A percentile compares a stretch with the other conserved stretches of the same genome.
Conservation (phyloP, 2,329 filamentous ascomycete species). For the Scleromitrula shiraiana region DNA sequence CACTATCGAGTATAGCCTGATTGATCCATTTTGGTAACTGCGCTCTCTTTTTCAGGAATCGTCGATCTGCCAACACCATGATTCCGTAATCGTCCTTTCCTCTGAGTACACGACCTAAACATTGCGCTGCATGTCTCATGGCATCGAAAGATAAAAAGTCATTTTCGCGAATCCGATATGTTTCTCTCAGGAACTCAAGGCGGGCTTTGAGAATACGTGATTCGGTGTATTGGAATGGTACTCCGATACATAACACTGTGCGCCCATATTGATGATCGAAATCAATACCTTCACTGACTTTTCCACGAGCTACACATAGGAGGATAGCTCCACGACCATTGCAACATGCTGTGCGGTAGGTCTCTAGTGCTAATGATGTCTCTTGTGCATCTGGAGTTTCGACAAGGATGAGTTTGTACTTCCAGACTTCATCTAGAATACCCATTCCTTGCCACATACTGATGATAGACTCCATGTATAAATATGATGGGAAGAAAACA, state of each 20-base stretch:
- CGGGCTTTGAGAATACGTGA: constrained; percentile 93
- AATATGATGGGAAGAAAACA: constrained; percentile 97
- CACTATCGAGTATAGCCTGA: constrained; percentile 74
- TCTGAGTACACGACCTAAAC: constrained; percentile 83
- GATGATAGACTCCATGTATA: constrained; percentile 99
- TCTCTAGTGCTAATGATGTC: constrained; percentile 89
- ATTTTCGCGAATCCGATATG: constrained; percentile 91
- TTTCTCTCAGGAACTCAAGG: constrained; percentile 92
- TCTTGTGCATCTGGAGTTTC: constrained; percentile 97
- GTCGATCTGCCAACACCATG: constrained; percentile 93
- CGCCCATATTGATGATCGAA: constrained; percentile 98
- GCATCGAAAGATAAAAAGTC: constrained; percentile 98
- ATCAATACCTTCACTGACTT: constrained; percentile 97
- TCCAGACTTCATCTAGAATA: constrained; percentile 96
- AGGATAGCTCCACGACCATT: constrained; percentile 92
- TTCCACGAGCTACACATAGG: constrained; percentile 90
- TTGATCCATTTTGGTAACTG: constrained; percentile 98
- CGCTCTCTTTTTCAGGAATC: constrained; percentile 82
- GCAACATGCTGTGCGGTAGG: constrained; percentile 93
- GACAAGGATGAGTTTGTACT: constrained; percentile 95
- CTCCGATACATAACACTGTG: constrained; percentile 91
- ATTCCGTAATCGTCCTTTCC: constrained; percentile 99
- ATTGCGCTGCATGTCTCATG: constrained; percentile 98
- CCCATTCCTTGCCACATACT: constrained; percentile 99
- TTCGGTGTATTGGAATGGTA: constrained; percentile 98